Evolutionary conservation across 805 yeast species (phyloP), one percentile per base, ranked within the genome.

Genomic region (Candida odintsovae): DNA sequence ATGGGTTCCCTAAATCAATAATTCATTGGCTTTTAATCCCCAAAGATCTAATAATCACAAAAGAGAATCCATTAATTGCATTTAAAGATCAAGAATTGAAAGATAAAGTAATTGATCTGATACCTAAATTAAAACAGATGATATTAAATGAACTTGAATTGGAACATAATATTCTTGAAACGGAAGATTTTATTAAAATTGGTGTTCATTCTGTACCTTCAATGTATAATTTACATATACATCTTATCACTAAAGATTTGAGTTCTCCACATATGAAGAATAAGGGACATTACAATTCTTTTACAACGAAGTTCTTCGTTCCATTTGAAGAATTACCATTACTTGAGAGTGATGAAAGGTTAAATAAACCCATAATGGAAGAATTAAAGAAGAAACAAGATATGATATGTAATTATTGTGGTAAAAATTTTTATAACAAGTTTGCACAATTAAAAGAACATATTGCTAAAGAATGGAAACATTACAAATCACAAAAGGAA

Each of bases 181-280:
- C 53, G 4, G 50, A 51, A 6, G 43, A 50, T 2, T 62, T 61
- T 33, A 67, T 84, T 9, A 66, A 68, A 49, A 75, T 73, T 9
- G 92, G 95, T 0, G 72, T 86, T 22, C 95, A 87, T 63, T 63
- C 85, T 5, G 73, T 73, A 2, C 95, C 95, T 3, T 82, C 90
- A 1, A 60, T 86, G 73, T 64, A 63, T 36, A 85, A 87, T 59
- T 55, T 86, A 40, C 95, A 87, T 57, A 67, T 87, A 18, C 95
- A 87, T 65, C 78, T 87, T 21, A 70, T 87, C 41, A 80, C 90
- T 0, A 69, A 66, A 42, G 95, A 87, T 62, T 75, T 83, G 56
- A 56, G 68, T 52, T 77, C 86, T 10, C 65, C 65, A 0, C 56
- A 69, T 22, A 46, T 86, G 66, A 86, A 85, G 60, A 69, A 79